phyloP scores from a whole-genome alignment of 2,329 filamentous ascomycete genomes.

The Penicillium freii region DNA sequence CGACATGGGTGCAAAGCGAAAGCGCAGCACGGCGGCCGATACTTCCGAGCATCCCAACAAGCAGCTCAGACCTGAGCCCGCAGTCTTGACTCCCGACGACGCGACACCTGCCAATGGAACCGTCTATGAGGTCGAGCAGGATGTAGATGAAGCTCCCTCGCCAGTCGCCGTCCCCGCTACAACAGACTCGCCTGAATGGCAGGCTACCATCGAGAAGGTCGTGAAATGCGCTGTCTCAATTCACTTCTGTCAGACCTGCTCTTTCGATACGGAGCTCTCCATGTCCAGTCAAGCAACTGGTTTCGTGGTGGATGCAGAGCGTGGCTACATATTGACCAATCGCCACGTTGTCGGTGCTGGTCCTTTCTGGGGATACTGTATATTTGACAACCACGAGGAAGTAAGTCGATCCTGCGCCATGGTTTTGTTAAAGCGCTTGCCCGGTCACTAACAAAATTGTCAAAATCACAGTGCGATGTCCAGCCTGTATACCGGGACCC shows the following conservation, averaged over 20 bases:
- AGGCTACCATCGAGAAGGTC: conserved; percentile 89
- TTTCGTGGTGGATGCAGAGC: conserved; percentile 93
- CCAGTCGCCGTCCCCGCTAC: conserved; percentile 49
- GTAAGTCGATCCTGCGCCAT: conserved; percentile 34
- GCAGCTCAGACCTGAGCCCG: conserved; percentile 52
- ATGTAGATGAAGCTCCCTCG: conserved; percentile 47
- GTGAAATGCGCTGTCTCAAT: conserved; percentile 98
- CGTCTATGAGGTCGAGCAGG: conserved; percentile 46
- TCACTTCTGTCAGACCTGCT: conserved; percentile 95
- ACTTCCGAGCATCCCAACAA: conserved; percentile 54
- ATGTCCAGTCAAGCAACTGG: conserved; percentile 94
- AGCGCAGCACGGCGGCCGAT: conserved; percentile 53
- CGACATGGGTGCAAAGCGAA: conserved; percentile 53
- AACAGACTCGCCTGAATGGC: conserved; percentile 80
- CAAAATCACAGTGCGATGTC: conserved; percentile 71
- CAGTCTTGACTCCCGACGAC: conserved; percentile 41
- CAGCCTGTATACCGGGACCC: conserved; percentile 96
- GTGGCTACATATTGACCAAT: conserved; percentile 84
- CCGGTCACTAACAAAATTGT: neutral
- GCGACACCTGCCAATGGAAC: conserved; percentile 45
- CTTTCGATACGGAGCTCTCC: conserved; percentile 95
- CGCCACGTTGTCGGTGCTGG: conserved; percentile 92
- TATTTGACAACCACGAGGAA: conserved; percentile 97
- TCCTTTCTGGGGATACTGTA: conserved; percentile 96
- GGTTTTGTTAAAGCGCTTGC: neutral